These are phyloP conservation scores for Aspergillus calidoustus DNA, from an alignment of 2,329 filamentous ascomycete genomes.

Conservation along the genomic window DNA sequence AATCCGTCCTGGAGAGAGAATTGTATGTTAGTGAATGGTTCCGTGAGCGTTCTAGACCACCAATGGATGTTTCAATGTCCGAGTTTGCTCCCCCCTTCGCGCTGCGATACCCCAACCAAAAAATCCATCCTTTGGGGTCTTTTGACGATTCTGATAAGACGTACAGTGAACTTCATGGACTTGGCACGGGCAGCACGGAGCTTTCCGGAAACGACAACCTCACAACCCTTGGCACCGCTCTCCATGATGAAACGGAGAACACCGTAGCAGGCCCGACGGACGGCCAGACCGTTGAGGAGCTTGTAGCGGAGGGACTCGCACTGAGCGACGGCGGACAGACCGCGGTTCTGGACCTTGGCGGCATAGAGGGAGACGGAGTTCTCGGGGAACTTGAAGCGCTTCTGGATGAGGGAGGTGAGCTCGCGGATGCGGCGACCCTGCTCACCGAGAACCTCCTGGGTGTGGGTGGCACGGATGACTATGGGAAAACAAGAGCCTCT, in stretches of 20 bases:
- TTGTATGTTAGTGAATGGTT: constrained; percentile 17
- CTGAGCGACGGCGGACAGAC: constrained; percentile 99
- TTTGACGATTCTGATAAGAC: constrained; percentile 32
- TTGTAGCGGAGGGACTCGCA: constrained; percentile 99
- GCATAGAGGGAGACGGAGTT: constrained; percentile 99
- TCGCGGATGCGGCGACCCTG: constrained; percentile 99
- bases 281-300: constrained; percentile 98
- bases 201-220: constrained; percentile 99
- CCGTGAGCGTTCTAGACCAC: neutral
- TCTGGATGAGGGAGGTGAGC: constrained; percentile 99
- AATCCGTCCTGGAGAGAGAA: constrained; percentile 73
- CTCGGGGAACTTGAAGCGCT: constrained; percentile 99
- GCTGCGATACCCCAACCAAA: neutral
- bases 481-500: constrained; percentile 33
- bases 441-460: constrained; percentile 99
- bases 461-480: constrained; percentile 99
- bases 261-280: constrained; percentile 99
- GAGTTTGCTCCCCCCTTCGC: neutral
- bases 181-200: constrained; percentile 98
- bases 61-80: neutral
- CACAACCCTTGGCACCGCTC: constrained; percentile 98
- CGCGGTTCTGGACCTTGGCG: constrained; percentile 99
- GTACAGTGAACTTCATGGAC: constrained; percentile 99
- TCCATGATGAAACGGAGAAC: constrained; percentile 99
- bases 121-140: neutral